phyloP scores from a whole-genome alignment of 768 basidiomycete species.

The Pleurotus sapidus region DNA sequence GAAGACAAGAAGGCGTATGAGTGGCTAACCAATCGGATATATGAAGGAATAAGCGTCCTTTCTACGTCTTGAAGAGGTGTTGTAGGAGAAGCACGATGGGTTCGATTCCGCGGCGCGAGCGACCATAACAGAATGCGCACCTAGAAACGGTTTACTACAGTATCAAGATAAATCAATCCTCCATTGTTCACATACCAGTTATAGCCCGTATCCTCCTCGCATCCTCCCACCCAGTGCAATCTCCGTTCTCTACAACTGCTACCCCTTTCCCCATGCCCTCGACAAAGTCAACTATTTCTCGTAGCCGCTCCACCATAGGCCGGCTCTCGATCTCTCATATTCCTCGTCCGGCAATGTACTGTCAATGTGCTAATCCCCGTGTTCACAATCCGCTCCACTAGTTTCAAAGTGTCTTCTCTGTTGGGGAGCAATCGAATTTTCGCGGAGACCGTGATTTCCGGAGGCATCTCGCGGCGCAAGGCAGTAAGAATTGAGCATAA shows the following conservation, averaged over 20 bases:
- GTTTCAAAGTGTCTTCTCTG: constrained; percentile 83
- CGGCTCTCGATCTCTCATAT: constrained; percentile 80
- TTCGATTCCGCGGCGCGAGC: constrained; percentile 94
- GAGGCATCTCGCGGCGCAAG: constrained; percentile 67
- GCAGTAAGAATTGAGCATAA: constrained; percentile 86
- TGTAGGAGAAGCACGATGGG: constrained; percentile 80
- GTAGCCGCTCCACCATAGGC: constrained; percentile 81
- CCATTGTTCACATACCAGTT: constrained; percentile 53
- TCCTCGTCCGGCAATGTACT: constrained; percentile 91
- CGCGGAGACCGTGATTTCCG: constrained; percentile 84
- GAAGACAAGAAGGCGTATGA: neutral
- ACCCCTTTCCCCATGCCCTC: constrained; percentile 68
- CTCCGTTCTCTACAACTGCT: constrained; percentile 94
- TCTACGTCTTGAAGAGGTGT: constrained; percentile 69
- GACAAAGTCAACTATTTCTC: constrained; percentile 86
- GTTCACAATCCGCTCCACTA: constrained; percentile 84
- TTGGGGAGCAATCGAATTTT: constrained; percentile 89
- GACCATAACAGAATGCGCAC: constrained; percentile 92
- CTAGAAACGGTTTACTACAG: constrained; percentile 26
- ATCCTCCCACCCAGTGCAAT: constrained; percentile 79
- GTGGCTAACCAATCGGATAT: constrained; percentile 63
- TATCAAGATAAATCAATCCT: too few relatives aligned
- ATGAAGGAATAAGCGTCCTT: constrained; percentile 63
- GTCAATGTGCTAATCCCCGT: constrained; percentile 91
- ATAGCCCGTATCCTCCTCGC: constrained; percentile 68